Conservation (phyloP, 108 stramenopile genomes). For the Tribonema minus region DNA sequence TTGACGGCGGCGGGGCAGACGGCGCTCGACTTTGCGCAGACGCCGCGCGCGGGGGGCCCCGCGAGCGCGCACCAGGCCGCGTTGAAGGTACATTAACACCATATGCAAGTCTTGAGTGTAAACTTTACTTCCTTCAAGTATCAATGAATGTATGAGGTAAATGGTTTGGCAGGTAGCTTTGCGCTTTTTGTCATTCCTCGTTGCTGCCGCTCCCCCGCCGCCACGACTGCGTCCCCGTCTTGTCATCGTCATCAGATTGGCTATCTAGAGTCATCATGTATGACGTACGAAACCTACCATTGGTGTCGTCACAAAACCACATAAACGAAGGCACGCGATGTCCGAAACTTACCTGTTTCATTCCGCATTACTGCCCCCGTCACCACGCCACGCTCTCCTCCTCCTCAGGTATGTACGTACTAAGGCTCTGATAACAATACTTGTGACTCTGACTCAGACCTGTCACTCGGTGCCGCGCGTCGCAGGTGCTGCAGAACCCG, state of each 20-base stretch:
- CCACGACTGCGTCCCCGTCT: neutral
- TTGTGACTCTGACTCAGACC: neutral
- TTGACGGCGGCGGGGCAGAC: no score
- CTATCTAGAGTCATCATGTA: neutral
- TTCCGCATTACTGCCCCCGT: no score
- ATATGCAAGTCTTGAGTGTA: neutral
- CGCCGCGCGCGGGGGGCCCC: neutral
- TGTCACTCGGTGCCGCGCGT: neutral
- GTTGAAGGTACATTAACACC: no score
- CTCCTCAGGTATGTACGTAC: no score
- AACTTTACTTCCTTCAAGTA: neutral
- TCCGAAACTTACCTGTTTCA: no score
- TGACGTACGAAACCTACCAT: no score
- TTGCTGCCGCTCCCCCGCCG: neutral
- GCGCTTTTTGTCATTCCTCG: neutral
- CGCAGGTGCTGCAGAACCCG: neutral
- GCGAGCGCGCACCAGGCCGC: no score
- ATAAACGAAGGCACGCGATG: no score
- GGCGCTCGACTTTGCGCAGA: conserved; percentile 30
- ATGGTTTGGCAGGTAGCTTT: neutral
- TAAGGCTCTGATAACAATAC: no score
- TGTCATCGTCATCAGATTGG: neutral
- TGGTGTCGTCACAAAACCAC: no score
- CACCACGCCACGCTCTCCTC: no score
- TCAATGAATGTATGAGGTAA: neutral